phyloP scores from a whole-genome alignment of 352 stramenopile genomes.

The Phytophthora hybrid region DNA sequence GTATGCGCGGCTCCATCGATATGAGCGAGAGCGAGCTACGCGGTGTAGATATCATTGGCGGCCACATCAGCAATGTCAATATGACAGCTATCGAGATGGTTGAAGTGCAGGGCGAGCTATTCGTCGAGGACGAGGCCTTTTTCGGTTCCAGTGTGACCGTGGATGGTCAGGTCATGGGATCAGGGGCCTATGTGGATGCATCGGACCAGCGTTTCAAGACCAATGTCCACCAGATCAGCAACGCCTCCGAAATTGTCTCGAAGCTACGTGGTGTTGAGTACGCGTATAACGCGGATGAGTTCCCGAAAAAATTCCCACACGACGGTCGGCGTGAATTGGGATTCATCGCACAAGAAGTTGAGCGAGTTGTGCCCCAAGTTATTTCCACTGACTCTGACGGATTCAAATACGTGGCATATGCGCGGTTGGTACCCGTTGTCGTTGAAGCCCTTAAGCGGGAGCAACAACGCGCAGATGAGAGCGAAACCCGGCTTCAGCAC shows the following conservation, averaged over 20 bases:
- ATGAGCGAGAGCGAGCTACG: slow-evolving; percentile 77
- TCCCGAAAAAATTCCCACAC: slow-evolving; percentile 52
- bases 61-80: slow-evolving; percentile 82
- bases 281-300: slow-evolving; percentile 50
- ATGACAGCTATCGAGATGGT: slow-evolving; percentile 76
- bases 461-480: slow-evolving; percentile 27
- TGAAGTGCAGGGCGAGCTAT: slow-evolving; percentile 82
- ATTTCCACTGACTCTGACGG: slow-evolving; percentile 71
- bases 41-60: slow-evolving; percentile 75
- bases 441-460: slow-evolving; percentile 81
- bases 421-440: slow-evolving; percentile 77
- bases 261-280: slow-evolving; percentile 80
- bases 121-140: slow-evolving; percentile 85
- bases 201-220: slow-evolving; percentile 91
- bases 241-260: slow-evolving; percentile 55
- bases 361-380: slow-evolving; percentile 82
- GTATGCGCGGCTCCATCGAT: slow-evolving; percentile 78
- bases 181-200: slow-evolving; percentile 91
- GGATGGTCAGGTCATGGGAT: slow-evolving; percentile 90
- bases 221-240: slow-evolving; percentile 59
- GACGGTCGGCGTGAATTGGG: slow-evolving; percentile 67
- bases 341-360: slow-evolving; percentile 91
- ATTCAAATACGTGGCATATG: slow-evolving; percentile 92
- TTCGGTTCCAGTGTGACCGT: slow-evolving; percentile 88
- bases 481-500: slow-evolving; percentile 21